Evolutionary conservation across 2,329 filamentous ascomycete genomes (phyloP).

Genomic region (Torrubiella hemipterigena): DNA sequence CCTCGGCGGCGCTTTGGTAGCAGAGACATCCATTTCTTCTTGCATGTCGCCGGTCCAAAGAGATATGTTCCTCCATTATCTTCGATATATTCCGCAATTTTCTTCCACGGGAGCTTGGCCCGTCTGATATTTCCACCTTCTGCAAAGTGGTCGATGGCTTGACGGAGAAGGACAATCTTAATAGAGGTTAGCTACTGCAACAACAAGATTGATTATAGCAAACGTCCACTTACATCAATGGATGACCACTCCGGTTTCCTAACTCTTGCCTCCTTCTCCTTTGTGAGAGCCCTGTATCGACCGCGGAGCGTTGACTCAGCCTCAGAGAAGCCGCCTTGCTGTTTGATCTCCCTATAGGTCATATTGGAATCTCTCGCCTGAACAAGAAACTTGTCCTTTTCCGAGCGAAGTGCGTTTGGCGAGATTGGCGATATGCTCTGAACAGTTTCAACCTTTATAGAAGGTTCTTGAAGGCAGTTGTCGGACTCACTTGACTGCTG

Average conservation of each 20-base stretch:
- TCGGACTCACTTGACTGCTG: no score
- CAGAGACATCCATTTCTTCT: conserved; percentile 43
- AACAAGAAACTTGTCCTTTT: conserved; percentile 41
- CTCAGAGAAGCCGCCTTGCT: conserved; percentile 41
- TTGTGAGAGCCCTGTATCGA: conserved; percentile 52
- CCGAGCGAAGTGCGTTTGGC: no score
- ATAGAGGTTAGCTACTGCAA: no score
- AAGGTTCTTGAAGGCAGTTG: no score
- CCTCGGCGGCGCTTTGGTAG: conserved; percentile 7
- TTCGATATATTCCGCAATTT: conserved; percentile 40
- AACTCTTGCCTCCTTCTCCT: conserved; percentile 47
- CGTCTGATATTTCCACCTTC: no score
- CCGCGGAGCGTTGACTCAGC: conserved; percentile 65
- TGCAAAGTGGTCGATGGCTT: conserved; percentile 30
- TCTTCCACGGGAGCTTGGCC: conserved; percentile 42
- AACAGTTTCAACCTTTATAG: no score
- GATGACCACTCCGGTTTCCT: conserved; percentile 53
- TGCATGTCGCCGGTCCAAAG: conserved; percentile 47
- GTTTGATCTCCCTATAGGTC: conserved; percentile 54
- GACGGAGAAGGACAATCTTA: conserved; percentile 2
- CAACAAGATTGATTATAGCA: neutral
- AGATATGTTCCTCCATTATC: conserved; percentile 41
- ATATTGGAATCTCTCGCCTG: conserved; percentile 40
- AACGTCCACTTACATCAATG: conserved; percentile 44
- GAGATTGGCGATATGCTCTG: no score